phyloP scores from a whole-genome alignment of 2,329 filamentous ascomycete species.

The Leptographium lundbergii region DNA sequence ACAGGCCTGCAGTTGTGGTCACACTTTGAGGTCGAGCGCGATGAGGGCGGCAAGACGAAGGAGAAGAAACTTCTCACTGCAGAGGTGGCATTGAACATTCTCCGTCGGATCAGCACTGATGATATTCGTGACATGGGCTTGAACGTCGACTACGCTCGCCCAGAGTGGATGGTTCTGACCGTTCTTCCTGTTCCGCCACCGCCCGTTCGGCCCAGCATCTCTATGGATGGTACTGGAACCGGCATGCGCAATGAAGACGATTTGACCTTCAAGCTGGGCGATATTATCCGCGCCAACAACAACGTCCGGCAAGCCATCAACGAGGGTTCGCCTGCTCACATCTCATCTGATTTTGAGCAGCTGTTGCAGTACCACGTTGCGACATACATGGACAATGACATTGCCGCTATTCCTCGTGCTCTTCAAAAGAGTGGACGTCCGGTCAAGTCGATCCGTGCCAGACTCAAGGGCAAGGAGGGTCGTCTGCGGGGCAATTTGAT shows the following conservation, averaged over 20 bases:
- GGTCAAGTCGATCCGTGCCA: conserved; percentile 90
- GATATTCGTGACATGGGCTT: conserved; percentile 81
- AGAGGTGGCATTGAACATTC: conserved; percentile 71
- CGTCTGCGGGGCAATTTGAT: conserved; percentile 97
- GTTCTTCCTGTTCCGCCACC: conserved; percentile 92
- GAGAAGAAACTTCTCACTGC: conserved; percentile 77
- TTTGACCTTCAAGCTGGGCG: conserved; percentile 96
- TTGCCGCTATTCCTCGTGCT: conserved; percentile 86
- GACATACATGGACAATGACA: conserved; percentile 99
- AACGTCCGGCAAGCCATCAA: conserved; percentile 85
- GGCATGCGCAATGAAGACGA: conserved; percentile 96
- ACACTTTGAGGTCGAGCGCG: conserved; percentile 61
- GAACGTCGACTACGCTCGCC: conserved; percentile 87
- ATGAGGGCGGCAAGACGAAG: conserved; percentile 60
- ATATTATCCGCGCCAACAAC: conserved; percentile 95
- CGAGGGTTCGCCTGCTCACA: conserved; percentile 84
- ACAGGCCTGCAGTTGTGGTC: conserved; percentile 73
- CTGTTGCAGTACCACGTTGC: conserved; percentile 95
- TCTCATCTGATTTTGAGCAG: conserved; percentile 80
- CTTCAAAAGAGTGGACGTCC: conserved; percentile 95
- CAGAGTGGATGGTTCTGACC: conserved; percentile 96
- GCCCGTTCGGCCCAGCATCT: conserved; percentile 91
- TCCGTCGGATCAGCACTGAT: conserved; percentile 69
- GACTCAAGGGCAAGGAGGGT: conserved; percentile 97
- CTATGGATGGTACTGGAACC: conserved; percentile 85